A percentile compares a stretch with the other conserved stretches of the same genome.
phyloP scores from a whole-genome alignment of 352 stramenopile species.

The Globisporangium uncinulatum region DNA sequence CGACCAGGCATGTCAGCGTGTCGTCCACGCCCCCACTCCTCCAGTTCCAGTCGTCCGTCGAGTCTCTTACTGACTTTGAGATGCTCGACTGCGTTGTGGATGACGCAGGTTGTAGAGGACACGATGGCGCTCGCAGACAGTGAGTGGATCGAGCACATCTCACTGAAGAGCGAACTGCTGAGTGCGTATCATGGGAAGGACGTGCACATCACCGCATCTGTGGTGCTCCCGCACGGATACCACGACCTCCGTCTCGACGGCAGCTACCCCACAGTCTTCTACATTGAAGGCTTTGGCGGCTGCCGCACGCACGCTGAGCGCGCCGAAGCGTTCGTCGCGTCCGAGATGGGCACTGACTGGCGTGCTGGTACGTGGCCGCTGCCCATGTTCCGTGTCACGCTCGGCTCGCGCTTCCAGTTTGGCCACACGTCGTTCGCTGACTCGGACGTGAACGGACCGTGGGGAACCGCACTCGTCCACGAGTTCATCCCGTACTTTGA shows the following conservation, averaged over 20 bases:
- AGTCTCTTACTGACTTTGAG: too few species aligned
- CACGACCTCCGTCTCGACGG: slow-evolving; percentile 9
- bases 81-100: not conserved
- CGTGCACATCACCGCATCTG: slow-evolving; percentile 60
- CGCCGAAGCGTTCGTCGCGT: slow-evolving; percentile 53
- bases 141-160: slow-evolving; percentile 60
- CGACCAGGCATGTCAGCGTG: slow-evolving; percentile 26
- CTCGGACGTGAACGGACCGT: slow-evolving; percentile 55
- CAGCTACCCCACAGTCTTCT: slow-evolving; percentile 59
- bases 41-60: not conserved
- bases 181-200: slow-evolving; percentile 63
- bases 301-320: slow-evolving; percentile 57
- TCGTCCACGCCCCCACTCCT: not conserved
- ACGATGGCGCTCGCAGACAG: slow-evolving; percentile 39
- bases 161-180: slow-evolving; percentile 63
- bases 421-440: slow-evolving; percentile 76
- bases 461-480: slow-evolving; percentile 54
- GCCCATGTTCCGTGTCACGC: slow-evolving; percentile 66
- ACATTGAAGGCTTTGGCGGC: slow-evolving; percentile 73
- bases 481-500: slow-evolving; percentile 72
- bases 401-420: slow-evolving; percentile 71
- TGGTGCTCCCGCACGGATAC: slow-evolving; percentile 61
- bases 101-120: slow-evolving; percentile 21
- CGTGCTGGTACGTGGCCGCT: slow-evolving; percentile 42
- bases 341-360: slow-evolving; percentile 58